Evolutionary conservation across 495 filamentous ascomycete genomes (phyloP).

Genomic region (Tuber umbilicatum): DNA sequence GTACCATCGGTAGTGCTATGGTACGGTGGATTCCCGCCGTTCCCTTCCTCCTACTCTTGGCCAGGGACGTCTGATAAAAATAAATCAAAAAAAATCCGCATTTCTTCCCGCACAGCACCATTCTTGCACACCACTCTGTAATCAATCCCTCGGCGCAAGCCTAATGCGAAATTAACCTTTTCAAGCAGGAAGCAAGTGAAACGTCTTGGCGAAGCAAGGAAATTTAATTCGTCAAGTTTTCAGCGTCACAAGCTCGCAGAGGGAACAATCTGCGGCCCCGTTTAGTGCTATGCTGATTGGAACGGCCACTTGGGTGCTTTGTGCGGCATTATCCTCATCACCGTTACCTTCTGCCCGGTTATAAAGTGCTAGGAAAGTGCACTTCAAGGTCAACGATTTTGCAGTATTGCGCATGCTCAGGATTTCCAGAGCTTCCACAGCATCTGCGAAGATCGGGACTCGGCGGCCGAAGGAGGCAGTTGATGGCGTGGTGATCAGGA

Average conservation of each 20-base stretch:
- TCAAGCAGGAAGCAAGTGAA: neutral
- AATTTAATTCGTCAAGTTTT: neutral
- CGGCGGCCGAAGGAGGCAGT: neutral
- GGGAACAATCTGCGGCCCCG: neutral
- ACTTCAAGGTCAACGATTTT: neutral
- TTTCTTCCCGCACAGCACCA: neutral
- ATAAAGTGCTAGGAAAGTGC: neutral
- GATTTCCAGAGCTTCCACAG: neutral
- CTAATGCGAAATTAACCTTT: neutral
- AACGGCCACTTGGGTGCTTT: no score
- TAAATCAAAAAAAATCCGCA: neutral
- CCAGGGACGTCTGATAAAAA: neutral
- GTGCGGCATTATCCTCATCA: neutral
- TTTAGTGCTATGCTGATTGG: neutral
- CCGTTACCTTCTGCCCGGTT: neutral
- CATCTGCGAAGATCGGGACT: neutral
- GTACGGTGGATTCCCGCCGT: neutral
- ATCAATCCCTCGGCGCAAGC: neutral
- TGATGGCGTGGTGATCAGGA: neutral
- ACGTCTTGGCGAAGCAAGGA: neutral
- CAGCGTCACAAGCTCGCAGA: neutral
- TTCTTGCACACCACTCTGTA: neutral
- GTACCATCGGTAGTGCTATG: neutral
- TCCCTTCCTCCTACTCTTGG: neutral
- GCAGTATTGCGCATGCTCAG: neutral